Percentiles rank a stretch among this genome's conserved stretches.
These are phyloP conservation scores for Nicotiana attenuata DNA, from an alignment of 257 asterid genomes.

Conservation along the genomic window DNA sequence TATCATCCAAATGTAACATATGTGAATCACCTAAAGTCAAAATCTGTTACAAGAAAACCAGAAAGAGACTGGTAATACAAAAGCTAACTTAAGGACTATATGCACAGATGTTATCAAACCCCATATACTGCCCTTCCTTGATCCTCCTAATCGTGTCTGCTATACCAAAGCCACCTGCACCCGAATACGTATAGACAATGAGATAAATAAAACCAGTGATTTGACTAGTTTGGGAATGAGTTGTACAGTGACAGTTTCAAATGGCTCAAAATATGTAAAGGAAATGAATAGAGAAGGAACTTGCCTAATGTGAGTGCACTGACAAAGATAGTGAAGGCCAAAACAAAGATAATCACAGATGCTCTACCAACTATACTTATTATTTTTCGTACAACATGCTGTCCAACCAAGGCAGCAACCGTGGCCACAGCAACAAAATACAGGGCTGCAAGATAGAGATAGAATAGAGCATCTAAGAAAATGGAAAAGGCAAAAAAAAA, in stretches of 20 bases:
- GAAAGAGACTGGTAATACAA: not conserved
- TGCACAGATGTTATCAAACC: conserved; percentile 59
- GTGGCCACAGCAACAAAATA: conserved; percentile 50
- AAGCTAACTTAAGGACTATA: conserved; percentile 4
- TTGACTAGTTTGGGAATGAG: not conserved
- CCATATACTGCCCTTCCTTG: conserved; percentile 34
- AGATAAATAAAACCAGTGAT: not conserved
- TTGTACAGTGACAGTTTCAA: not conserved
- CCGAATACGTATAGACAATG: not conserved
- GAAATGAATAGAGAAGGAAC: conserved; percentile 6
- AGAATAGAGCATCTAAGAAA: not conserved
- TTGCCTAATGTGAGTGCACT: conserved; percentile 65
- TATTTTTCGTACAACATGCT: conserved; percentile 52
- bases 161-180: conserved; percentile 63
- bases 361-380: conserved; percentile 54
- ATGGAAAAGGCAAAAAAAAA: not conserved
- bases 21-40: conserved; percentile 8
- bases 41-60: not conserved
- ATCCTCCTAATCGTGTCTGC: conserved; percentile 36
- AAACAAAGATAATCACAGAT: conserved; percentile 57
- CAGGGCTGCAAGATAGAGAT: conserved; percentile 34
- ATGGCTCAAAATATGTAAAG: not conserved
- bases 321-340: conserved; percentile 53
- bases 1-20: conserved; percentile 4
- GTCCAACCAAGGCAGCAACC: conserved; percentile 51